A percentile compares a stretch with the other conserved stretches of the same genome.
Conservation (phyloP, 441 rosid genomes). For the California macrophylla region DNA sequence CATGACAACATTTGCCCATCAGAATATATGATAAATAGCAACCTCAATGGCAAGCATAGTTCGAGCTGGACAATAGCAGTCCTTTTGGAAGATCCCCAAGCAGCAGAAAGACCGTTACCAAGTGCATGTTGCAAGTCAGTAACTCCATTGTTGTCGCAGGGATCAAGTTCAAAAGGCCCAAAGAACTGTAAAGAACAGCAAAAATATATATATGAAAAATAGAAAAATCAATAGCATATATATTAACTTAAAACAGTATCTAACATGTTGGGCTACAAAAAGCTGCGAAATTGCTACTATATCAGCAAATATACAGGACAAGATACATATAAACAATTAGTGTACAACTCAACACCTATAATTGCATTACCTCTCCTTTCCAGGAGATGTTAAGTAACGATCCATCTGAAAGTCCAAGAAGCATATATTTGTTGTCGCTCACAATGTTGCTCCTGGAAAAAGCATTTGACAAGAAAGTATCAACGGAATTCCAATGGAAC, state of each 20-base stretch:
- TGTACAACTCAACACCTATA: not conserved
- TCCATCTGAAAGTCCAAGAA: slow-evolving; percentile 85
- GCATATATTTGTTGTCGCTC: slow-evolving; percentile 65
- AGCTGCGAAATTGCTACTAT: not conserved
- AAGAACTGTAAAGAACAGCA: slow-evolving; percentile 45
- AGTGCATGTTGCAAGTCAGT: slow-evolving; percentile 28
- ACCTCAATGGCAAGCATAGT: slow-evolving; percentile 55
- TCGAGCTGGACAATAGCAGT: slow-evolving; percentile 60
- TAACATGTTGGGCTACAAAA: not conserved
- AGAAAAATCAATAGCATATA: slow-evolving; percentile 6
- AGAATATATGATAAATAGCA: slow-evolving; percentile 63
- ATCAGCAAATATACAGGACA: not conserved
- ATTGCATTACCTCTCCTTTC: slow-evolving; percentile 84
- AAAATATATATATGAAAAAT: slow-evolving; percentile 3
- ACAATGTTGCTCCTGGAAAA: slow-evolving; percentile 82
- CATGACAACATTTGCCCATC: slow-evolving; percentile 70
- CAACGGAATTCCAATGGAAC: slow-evolving; percentile 2
- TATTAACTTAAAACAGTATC: not conserved
- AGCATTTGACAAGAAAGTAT: slow-evolving; percentile 12
- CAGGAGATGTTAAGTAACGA: slow-evolving; percentile 74
- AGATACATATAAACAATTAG: not conserved
- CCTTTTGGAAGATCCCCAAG: slow-evolving; percentile 31
- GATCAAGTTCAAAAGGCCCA: slow-evolving; percentile 64
- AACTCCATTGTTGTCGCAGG: slow-evolving; percentile 30
- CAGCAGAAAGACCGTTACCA: slow-evolving; percentile 48